A percentile compares a stretch with the other conserved stretches of the same genome.
These are phyloP conservation scores for Colletotrichum acutatum DNA, from an alignment of 2,329 filamentous ascomycete genomes.

Conservation along the genomic window DNA sequence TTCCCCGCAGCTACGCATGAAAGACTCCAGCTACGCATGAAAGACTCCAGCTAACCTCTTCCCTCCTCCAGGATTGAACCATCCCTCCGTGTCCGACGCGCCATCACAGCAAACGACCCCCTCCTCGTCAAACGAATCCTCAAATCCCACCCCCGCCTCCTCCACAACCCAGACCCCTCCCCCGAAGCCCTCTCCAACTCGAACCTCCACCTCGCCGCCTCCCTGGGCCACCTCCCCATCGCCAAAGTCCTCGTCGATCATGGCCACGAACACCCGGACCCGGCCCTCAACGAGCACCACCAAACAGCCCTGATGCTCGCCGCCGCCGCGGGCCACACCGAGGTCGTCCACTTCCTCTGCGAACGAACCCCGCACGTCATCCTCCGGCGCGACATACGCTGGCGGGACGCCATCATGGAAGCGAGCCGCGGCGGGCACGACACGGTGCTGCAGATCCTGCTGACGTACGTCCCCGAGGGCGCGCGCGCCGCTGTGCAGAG, in stretches of 20 bases:
- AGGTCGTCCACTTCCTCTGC: conserved; percentile 78
- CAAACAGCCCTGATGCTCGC: conserved; percentile 88
- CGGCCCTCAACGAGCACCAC: conserved; percentile 81
- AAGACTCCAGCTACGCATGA: neutral
- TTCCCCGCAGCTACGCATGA: neutral
- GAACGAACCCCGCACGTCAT: conserved; percentile 72
- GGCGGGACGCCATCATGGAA: conserved; percentile 79
- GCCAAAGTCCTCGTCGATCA: conserved; percentile 76
- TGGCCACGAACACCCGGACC: conserved; percentile 78
- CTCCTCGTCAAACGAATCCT: conserved; percentile 82
- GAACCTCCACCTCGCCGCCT: conserved; percentile 83
- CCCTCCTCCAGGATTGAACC: conserved; percentile 75
- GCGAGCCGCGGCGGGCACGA: conserved; percentile 71
- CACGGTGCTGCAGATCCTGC: conserved; percentile 71
- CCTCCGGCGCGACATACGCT: conserved; percentile 71
- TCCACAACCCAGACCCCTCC: conserved; percentile 83
- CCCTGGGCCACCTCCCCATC: conserved; percentile 76
- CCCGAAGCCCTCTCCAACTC: conserved; percentile 80
- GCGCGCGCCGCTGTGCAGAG: conserved; percentile 63
- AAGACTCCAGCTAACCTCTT: conserved; percentile 10
- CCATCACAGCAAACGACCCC: conserved; percentile 79
- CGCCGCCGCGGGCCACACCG: conserved; percentile 74
- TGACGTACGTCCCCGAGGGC: conserved; percentile 70
- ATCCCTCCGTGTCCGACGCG: conserved; percentile 80
- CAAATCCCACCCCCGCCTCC: conserved; percentile 73